Evolutionary conservation across 208 protist species (phyloP), one percentile per base, ranked within the genome.

Genomic region (Trypanosoma lewisi): DNA sequence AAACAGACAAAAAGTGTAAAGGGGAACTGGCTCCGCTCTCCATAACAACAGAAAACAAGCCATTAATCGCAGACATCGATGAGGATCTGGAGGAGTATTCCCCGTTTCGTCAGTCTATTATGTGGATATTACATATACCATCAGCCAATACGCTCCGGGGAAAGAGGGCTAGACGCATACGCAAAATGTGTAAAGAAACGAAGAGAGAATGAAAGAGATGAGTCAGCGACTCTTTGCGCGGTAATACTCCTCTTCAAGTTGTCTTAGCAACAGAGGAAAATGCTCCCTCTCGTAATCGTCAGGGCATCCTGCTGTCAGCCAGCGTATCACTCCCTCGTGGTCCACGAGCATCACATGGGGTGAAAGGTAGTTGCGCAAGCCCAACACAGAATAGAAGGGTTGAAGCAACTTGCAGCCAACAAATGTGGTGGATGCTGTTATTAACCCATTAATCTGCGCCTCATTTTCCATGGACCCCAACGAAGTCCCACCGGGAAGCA

Each of bases 271-370:
- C 17, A 60, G 50, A 16, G 82, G 69, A 63, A 95, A 91, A 28
- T 80, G 51, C n/a, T 64, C 69, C 37, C 64, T 61, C 41, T 95
- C 89, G 34, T 81, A 82, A 2, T 67, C 80, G 62, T 95, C 89
- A n/a, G 89, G 89, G 56, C 75, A 82, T n/a, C 85, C 89, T 9
- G 70, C 81, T 56, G 83, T 89, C 34, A 95, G 50, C 85, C 89
- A 95, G 2, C 89, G 80, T 37, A 95, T 72, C 25, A 81, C 58
- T 16, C 89, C 89, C 41, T 90, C 83, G 45, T 90, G 83, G 45
- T 95, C 89, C 9, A 95, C 77, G 23, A 95, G 70, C 76, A 95
- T 86, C 19, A 85, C 79, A 57, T 93, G 77, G 2, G 89, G 89
- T 16, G 77, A 67, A 11, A 95, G 75, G 60, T 95, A 95, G 65